Evolutionary conservation across 2,329 filamentous ascomycete species (phyloP).

Genomic region (Verticillium albo-atrum): DNA sequence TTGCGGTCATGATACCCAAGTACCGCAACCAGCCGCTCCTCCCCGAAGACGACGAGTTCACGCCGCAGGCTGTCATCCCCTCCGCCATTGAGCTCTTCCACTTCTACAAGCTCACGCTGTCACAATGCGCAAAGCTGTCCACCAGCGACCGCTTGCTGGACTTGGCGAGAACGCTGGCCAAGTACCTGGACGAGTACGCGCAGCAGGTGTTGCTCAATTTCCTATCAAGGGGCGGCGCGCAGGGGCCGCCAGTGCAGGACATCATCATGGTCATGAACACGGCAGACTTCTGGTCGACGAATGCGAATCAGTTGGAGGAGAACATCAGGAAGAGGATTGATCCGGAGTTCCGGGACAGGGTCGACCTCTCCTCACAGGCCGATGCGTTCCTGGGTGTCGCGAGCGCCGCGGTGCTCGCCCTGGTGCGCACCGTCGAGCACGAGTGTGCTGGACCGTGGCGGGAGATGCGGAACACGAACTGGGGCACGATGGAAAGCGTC

Average conservation of each 20-base stretch:
- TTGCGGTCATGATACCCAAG: conserved; percentile 78
- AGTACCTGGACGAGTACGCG: conserved; percentile 92
- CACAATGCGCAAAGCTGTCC: conserved; percentile 93
- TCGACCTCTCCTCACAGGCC: conserved; percentile 89
- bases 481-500: conserved; percentile 89
- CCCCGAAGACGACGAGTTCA: conserved; percentile 86
- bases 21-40: conserved; percentile 81
- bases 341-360: conserved; percentile 64
- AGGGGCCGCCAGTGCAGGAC: conserved; percentile 61
- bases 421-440: conserved; percentile 79
- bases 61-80: conserved; percentile 79
- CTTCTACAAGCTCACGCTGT: conserved; percentile 88
- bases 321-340: conserved; percentile 92
- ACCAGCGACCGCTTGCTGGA: conserved; percentile 85
- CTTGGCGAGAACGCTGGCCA: conserved; percentile 78
- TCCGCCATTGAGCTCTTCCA: conserved; percentile 97
- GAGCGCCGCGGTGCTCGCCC: conserved; percentile 74
- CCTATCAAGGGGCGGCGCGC: conserved; percentile 51
- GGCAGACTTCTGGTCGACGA: conserved; percentile 94
- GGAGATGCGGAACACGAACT: conserved; percentile 95
- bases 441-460: conserved; percentile 86
- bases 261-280: conserved; percentile 88
- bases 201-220: conserved; percentile 83
- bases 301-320: conserved; percentile 89
- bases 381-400: conserved; percentile 95